phyloP scores from a whole-genome alignment of 208 protist species.

The Crithidia bombi region DNA sequence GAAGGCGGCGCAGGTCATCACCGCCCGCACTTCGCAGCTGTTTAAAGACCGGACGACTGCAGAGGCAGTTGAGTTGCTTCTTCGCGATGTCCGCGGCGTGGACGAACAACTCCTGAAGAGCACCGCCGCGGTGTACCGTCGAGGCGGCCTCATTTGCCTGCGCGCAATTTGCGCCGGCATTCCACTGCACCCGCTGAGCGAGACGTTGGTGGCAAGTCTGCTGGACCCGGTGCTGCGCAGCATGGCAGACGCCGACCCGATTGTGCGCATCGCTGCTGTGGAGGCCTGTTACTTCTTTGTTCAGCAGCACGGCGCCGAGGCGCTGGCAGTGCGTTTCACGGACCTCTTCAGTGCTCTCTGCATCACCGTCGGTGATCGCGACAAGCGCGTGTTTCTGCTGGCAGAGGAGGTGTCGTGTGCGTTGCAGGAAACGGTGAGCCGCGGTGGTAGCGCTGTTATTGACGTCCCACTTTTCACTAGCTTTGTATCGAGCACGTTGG shows the following conservation, averaged over 20 bases:
- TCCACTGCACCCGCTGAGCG: conserved; percentile 28
- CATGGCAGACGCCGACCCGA: conserved; percentile 56
- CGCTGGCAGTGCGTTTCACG: conserved; percentile 45
- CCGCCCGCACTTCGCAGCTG: conserved; percentile 38
- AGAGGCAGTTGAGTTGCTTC: conserved; percentile 46
- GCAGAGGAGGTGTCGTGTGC: conserved; percentile 67
- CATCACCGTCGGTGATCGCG: conserved; percentile 58
- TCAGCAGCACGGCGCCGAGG: conserved; percentile 41
- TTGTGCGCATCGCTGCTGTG: conserved; percentile 71
- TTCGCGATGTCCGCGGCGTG: conserved; percentile 34
- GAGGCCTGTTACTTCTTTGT: conserved; percentile 69
- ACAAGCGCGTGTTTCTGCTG: conserved; percentile 54
- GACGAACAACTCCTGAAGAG: conserved; percentile 48
- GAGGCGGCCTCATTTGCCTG: conserved; percentile 56
- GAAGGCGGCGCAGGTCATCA: conserved; percentile 44
- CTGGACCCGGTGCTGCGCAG: conserved; percentile 44
- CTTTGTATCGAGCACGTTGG: conserved; percentile 53
- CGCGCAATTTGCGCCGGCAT: conserved; percentile 52
- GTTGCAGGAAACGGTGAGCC: conserved; percentile 56
- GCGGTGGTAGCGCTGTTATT: conserved; percentile 37
- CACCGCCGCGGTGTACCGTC: conserved; percentile 54
- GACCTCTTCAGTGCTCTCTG: conserved; percentile 64
- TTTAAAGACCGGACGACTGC: conserved; percentile 52
- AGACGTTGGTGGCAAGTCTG: conserved; percentile 34
- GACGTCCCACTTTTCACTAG: conserved; percentile 30